A percentile compares a stretch with the other conserved stretches of the same genome.
These are phyloP conservation scores for Penicillium longicatenatum DNA, from an alignment of 495 filamentous ascomycete genomes.

Conservation along the genomic window DNA sequence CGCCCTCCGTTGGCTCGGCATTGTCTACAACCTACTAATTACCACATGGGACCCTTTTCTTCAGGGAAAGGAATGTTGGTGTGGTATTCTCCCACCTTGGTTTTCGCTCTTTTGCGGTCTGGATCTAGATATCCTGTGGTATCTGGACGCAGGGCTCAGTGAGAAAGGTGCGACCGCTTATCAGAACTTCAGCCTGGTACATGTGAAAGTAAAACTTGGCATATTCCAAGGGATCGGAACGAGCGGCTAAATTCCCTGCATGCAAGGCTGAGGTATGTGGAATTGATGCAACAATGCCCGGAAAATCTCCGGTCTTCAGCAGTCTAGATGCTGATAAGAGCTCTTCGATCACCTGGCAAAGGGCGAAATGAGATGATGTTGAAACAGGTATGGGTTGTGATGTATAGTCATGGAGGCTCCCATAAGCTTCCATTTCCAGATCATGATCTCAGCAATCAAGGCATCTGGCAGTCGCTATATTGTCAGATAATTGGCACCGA, in stretches of 20 bases:
- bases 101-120: neutral
- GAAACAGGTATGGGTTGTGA: neutral
- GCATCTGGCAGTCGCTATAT: neutral
- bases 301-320: neutral
- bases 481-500: neutral
- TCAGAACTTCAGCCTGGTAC: neutral
- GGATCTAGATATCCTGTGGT: neutral
- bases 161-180: neutral
- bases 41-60: neutral
- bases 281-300: neutral
- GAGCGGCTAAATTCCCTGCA: constrained; percentile 19
- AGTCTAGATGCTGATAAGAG: neutral
- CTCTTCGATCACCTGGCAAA: neutral
- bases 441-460: neutral
- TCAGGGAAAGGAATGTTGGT: neutral
- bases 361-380: neutral
- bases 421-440: neutral
- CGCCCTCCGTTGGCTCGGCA: neutral
- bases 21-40: neutral
- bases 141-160: neutral
- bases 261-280: constrained; percentile 23
- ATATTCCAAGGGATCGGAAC: constrained; percentile 14
- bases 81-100: neutral
- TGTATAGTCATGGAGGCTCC: neutral
- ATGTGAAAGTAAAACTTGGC: neutral